Evolutionary conservation across 1,284 basidiomycete genomes (phyloP).

Genomic region (Malassezia globosa): DNA sequence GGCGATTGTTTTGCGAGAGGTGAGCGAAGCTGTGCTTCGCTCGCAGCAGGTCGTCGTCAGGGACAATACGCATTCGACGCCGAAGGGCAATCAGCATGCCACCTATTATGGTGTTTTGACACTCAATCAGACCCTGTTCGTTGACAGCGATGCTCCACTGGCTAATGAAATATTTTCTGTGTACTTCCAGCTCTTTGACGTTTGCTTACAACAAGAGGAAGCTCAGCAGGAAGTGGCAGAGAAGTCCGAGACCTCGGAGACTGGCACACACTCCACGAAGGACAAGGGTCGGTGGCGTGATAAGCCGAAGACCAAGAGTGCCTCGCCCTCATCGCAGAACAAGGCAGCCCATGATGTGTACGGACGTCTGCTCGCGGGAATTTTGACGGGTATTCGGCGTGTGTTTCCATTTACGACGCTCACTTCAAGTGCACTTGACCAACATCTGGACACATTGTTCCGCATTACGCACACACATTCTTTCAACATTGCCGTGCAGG

Average conservation of each 20-base stretch:
- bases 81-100: conserved; percentile 53
- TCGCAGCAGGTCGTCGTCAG: conserved; percentile 29
- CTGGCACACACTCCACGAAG: conserved; percentile 17
- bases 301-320: conserved; percentile 48
- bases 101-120: conserved; percentile 86
- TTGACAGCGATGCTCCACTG: conserved; percentile 57
- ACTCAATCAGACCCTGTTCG: conserved; percentile 81
- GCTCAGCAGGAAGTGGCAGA: neutral
- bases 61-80: too few relatives aligned
- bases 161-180: conserved; percentile 75
- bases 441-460: conserved; percentile 87
- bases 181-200: conserved; percentile 91
- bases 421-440: conserved; percentile 59
- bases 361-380: conserved; percentile 74
- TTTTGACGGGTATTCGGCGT: conserved; percentile 87
- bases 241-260: conserved; percentile 31
- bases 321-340: conserved; percentile 18
- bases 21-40: conserved; percentile 66
- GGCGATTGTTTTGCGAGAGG: conserved; percentile 72
- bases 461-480: conserved; percentile 77
- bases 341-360: conserved; percentile 53
- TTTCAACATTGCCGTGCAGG: conserved; percentile 93
- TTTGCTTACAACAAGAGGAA: conserved; percentile 47
- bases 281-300: conserved; percentile 47
- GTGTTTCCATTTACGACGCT: conserved; percentile 81